Evolutionary conservation across 768 basidiomycete genomes (phyloP).

Genomic region (Collybiopsis luxurians): DNA sequence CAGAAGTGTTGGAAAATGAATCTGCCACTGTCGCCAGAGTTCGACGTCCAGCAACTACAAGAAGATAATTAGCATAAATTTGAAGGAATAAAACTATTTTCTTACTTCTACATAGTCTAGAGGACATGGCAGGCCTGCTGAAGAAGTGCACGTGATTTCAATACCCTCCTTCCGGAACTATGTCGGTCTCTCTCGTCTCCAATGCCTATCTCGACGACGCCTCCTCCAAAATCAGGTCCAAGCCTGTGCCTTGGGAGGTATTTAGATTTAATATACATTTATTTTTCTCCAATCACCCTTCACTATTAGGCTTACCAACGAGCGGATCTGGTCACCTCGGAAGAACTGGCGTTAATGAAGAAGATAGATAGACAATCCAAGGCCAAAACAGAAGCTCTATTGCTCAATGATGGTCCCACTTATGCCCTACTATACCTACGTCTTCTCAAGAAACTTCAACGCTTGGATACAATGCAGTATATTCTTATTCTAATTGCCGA

Average conservation of each 20-base stretch:
- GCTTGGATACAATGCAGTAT: conserved; percentile 85
- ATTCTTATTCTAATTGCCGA: conserved; percentile 87
- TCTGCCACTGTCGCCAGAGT: conserved; percentile 42
- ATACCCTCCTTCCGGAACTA: conserved; percentile 23
- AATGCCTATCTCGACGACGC: conserved; percentile 85
- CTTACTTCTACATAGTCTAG: conserved; percentile 34
- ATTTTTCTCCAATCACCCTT: background rate
- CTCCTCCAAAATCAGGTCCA: conserved; percentile 83
- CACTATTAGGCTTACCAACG: conserved; percentile 84
- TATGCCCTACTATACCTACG: conserved; percentile 90
- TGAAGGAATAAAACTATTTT: conserved; percentile 9
- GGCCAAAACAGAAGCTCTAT: conserved; percentile 69
- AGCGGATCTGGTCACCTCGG: conserved; percentile 82
- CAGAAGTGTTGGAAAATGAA: conserved; percentile 7
- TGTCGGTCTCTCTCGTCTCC: conserved; percentile 77
- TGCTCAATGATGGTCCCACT: conserved; percentile 76
- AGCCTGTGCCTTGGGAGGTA: conserved; percentile 97
- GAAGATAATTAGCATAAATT: background rate
- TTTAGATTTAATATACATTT: background rate
- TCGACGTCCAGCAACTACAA: conserved; percentile 25
- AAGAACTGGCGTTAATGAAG: conserved; percentile 87
- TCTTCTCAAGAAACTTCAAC: conserved; percentile 78
- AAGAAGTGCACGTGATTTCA: background rate
- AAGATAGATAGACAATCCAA: conserved; percentile 81
- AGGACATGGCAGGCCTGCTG: conserved; percentile 22